Evolutionary conservation across 805 yeast genomes (phyloP).

Genomic region (Saturnispora gosingensis): DNA sequence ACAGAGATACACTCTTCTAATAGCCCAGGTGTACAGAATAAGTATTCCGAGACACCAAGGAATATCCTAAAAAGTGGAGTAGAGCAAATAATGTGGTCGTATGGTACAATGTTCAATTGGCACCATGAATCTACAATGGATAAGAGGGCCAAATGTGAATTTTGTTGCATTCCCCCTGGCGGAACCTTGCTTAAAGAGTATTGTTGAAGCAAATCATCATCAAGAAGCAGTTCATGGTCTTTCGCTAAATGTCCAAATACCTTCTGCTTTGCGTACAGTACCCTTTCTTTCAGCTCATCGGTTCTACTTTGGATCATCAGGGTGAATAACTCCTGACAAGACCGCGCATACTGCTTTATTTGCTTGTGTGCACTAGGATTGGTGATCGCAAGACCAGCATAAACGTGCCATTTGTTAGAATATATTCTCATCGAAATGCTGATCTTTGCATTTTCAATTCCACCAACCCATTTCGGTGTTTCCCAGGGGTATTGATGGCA

Average conservation of each 20-base stretch:
- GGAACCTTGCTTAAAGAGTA: constrained; percentile 70
- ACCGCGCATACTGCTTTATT: constrained; percentile 78
- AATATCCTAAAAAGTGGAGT: constrained; percentile 90
- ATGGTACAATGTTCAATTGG: constrained; percentile 76
- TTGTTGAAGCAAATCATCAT: constrained; percentile 68
- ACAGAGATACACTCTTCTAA: constrained; percentile 74
- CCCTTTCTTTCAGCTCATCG: constrained; percentile 48
- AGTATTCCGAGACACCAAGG: constrained; percentile 86
- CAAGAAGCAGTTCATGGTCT: constrained; percentile 54
- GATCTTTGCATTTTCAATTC: constrained; percentile 91
- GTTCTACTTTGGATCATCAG: constrained; percentile 66
- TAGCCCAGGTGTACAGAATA: constrained; percentile 75
- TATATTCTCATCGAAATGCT: constrained; percentile 86
- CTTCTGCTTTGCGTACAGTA: constrained; percentile 56
- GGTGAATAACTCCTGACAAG: constrained; percentile 74
- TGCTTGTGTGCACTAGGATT: constrained; percentile 93
- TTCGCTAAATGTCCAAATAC: constrained; percentile 63
- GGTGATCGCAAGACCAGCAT: constrained; percentile 93
- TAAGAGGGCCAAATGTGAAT: constrained; percentile 79
- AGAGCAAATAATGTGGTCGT: constrained; percentile 93
- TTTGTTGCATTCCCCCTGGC: constrained; percentile 61
- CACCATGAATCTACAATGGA: constrained; percentile 95
- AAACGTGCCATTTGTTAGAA: constrained; percentile 95
- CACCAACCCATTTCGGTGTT: constrained; percentile 78
- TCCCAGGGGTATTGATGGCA: constrained; percentile 88